These are phyloP conservation scores for Podospora sp. DNA, from an alignment of 495 filamentous ascomycete species.

Conservation along the genomic window DNA sequence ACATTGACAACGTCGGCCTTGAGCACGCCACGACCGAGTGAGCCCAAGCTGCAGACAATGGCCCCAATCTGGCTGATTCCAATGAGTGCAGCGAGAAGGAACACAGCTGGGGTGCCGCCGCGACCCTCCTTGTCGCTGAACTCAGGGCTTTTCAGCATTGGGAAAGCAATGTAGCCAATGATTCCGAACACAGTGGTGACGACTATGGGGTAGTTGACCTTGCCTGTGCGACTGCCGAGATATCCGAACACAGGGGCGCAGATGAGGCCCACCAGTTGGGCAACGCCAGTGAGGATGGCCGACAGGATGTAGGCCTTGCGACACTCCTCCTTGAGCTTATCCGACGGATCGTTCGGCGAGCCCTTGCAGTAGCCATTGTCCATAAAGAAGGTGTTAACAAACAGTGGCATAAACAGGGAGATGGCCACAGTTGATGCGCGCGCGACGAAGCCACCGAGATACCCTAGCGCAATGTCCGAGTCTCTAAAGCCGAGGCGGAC, in stretches of 20 bases:
- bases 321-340: constrained; percentile 79
- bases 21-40: constrained; percentile 78
- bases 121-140: constrained; percentile 57
- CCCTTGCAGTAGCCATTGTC: constrained; percentile 74
- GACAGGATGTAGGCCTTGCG: constrained; percentile 81
- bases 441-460: constrained; percentile 92
- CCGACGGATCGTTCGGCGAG: constrained; percentile 57
- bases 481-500: constrained; percentile 73
- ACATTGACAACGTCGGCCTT: constrained; percentile 48
- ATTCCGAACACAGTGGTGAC: constrained; percentile 71
- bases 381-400: constrained; percentile 87
- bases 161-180: constrained; percentile 74
- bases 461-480: constrained; percentile 78
- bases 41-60: constrained; percentile 88
- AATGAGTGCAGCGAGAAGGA: constrained; percentile 75
- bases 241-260: constrained; percentile 87
- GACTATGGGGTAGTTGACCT: constrained; percentile 73
- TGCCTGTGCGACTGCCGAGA: constrained; percentile 61
- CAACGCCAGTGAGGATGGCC: constrained; percentile 80
- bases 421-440: constrained; percentile 95
- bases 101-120: constrained; percentile 65
- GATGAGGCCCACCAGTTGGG: constrained; percentile 82
- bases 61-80: constrained; percentile 92
- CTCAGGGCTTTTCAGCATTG: constrained; percentile 69
- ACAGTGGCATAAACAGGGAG: constrained; percentile 89